Evolutionary conservation across 352 stramenopile species (phyloP), one percentile per base, ranked within the genome.

Genomic region (Pythium aristosporum): DNA sequence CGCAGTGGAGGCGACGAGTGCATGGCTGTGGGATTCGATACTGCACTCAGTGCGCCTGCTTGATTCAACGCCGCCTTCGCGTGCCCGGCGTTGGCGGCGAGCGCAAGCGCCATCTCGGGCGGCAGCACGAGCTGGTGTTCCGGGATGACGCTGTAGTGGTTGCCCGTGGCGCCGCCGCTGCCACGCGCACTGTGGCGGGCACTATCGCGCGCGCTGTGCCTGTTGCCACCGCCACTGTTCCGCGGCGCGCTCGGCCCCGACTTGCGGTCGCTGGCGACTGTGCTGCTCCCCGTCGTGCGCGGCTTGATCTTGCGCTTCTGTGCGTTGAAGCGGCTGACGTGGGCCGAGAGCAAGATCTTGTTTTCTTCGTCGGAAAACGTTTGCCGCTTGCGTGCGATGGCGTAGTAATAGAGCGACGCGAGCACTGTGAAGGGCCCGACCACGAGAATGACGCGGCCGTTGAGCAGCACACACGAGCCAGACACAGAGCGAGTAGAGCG

Each of bases 341-440:
- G 65, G 18, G 61, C 65, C 18, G 56, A 48, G 47, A 72, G 62
- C 20, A 68, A 23, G 21, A 72, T 61, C 32, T 68, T 68, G 43
- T 61, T 64, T 46, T 73, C 67, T 39, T 73, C 61, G 43, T 57
- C 56, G 1, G 67, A 73, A 16, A 73, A 64, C 3, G 58, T 71
- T 28, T 74, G 67, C 3, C 58, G 62, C 28, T 50, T 48, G 30
- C 58, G 56, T 20, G 67, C 62, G 18, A 61, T 43, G 2, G 58
- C 11, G 28, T 57, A 52, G 53, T 74, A 74, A 58, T 71, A 74
- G 5, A 64, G 12, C 2, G 32, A 32, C 21, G 48, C 15, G 15
- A 57, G 18, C 16, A 44, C 36, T 21, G 43, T 50, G 43, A 68
- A 18, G 3, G 51, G 56, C 4, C 36, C 56, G 3, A 69, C 23